Evolutionary conservation across 148 eudicot genomes (phyloP), one percentile per base, ranked within the genome.

Genomic region (Chenopodium suecicum): DNA sequence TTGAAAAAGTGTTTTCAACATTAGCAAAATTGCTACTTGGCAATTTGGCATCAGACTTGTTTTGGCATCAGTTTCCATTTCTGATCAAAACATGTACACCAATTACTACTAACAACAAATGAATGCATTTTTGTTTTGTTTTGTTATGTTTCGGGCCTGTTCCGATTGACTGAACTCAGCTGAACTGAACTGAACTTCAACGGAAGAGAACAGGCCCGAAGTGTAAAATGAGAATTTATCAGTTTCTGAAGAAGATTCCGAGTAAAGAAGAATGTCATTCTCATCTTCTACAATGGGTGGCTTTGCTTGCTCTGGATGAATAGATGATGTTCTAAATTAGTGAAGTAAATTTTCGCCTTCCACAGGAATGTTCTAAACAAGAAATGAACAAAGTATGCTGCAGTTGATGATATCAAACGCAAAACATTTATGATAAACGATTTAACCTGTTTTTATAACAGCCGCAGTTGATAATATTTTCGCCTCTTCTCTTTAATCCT

Each of bases 241-340:
- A 58, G 91, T 91, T 69, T 91, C 98, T 66, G 97, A 93, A 77
- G 95, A 92, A 37, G 94, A 94, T 31, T 89, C 91, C 32, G 92
- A 82, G 78, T 94, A 87, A 11, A 76, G 86, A 80, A 84, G 89
- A 54, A 88, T 88, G 23, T 87, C 88, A 22, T 83, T 90, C 1
- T 88, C 92, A 8, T 85, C 94, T 19, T 85, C 98, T 11, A 80
- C 80, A n/a, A 50, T 84, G 32, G 88, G 7, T 7, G 85, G 46
- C 78, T 86, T 87, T 66, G 72, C 91, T 91, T 70, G 86, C 83
- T 83, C 88, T 63, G 80, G 86, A 73, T 25, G 86, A 29, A 41
- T 41, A 6, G 7, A 41, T 6, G 44, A 41, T 79, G 86, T 73
- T 84, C 97, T 90, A 75, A 31, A 41, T 46, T 32, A 58, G 19